Percentiles rank a stretch among this genome's conserved stretches.
Evolutionary conservation across 1,284 basidiomycete genomes (phyloP).

Genomic region (Ganoderma meredithae): DNA sequence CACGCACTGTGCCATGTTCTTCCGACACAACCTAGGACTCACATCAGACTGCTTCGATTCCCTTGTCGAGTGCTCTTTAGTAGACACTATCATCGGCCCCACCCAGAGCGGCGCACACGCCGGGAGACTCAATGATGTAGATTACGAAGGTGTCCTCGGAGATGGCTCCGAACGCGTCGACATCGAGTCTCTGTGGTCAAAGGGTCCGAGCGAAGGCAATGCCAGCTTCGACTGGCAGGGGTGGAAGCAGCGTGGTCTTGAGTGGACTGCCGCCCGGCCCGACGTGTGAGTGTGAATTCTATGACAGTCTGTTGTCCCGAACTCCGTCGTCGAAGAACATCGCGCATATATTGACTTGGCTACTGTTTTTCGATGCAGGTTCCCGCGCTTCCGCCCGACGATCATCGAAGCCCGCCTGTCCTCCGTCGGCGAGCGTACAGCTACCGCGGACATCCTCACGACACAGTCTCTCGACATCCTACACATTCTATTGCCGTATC

Average conservation of each 20-base stretch:
- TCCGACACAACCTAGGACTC: slow-evolving; percentile 29
- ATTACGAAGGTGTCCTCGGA: slow-evolving; percentile 34
- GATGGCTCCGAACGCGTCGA: slow-evolving; percentile 32
- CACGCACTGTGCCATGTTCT: slow-evolving; percentile 28
- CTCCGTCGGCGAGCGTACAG: background rate
- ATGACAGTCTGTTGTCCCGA: background rate
- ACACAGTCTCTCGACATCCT: slow-evolving; percentile 36
- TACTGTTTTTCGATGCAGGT: slow-evolving; percentile 23
- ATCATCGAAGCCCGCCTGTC: slow-evolving; percentile 25
- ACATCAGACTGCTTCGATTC: slow-evolving; percentile 16
- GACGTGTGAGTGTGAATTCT: slow-evolving; percentile 32
- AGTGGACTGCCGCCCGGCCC: slow-evolving; percentile 35
- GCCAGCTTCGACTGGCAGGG: slow-evolving; percentile 33
- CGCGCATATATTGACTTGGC: background rate
- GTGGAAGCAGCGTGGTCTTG: slow-evolving; percentile 26
- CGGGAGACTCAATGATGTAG: slow-evolving; percentile 31
- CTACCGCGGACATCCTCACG: slow-evolving; percentile 32
- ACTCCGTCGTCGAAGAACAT: background rate
- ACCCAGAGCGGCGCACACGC: slow-evolving; percentile 22
- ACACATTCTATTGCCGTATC: slow-evolving; percentile 34
- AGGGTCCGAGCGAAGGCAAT: slow-evolving; percentile 16
- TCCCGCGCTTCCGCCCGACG: slow-evolving; percentile 34
- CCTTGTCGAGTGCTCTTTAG: slow-evolving; percentile 27
- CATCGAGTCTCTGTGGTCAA: slow-evolving; percentile 34
- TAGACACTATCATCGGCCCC: slow-evolving; percentile 35